These are phyloP conservation scores for Dryas octopetala DNA, from an alignment of 306 rosid species.

Conservation along the genomic window DNA sequence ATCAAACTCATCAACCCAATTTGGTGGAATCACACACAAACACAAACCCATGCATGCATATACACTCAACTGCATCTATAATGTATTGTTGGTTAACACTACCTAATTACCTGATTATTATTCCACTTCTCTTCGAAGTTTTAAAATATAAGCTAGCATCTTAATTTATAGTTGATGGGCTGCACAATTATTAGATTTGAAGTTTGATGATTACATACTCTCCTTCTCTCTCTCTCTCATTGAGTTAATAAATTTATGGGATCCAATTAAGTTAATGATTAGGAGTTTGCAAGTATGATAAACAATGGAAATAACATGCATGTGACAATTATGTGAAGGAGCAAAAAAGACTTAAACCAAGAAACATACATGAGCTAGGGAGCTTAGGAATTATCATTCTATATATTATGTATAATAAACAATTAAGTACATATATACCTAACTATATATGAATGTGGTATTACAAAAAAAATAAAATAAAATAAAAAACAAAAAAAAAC, in stretches of 20 bases:
- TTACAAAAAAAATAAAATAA: too few relatives aligned
- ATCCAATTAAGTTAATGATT: conserved; percentile 50
- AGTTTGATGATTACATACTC: conserved; percentile 19
- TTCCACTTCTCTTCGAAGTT: background rate
- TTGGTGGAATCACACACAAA: background rate
- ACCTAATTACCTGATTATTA: background rate
- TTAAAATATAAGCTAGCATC: background rate
- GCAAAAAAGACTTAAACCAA: conserved; percentile 23
- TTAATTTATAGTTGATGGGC: background rate
- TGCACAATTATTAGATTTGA: conserved; percentile 1
- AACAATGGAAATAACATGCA: conserved; percentile 37
- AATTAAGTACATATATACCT: too few relatives aligned
- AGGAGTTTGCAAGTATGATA: conserved; percentile 32
- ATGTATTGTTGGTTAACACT: too few relatives aligned
- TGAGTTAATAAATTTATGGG: conserved; percentile 27
- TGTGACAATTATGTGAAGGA: conserved; percentile 44
- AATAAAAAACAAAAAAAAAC: background rate
- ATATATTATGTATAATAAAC: background rate
- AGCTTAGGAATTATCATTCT: conserved; percentile 1
- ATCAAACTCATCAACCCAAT: background rate
- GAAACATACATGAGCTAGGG: background rate
- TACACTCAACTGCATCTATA: too few relatives aligned
- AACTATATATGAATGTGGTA: too few relatives aligned
- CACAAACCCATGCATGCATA: background rate
- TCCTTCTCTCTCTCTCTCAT: conserved; percentile 18